Evolutionary conservation across 192 early-diverging fungal genomes (phyloP).

Genomic region (Mortierella claussenii): DNA sequence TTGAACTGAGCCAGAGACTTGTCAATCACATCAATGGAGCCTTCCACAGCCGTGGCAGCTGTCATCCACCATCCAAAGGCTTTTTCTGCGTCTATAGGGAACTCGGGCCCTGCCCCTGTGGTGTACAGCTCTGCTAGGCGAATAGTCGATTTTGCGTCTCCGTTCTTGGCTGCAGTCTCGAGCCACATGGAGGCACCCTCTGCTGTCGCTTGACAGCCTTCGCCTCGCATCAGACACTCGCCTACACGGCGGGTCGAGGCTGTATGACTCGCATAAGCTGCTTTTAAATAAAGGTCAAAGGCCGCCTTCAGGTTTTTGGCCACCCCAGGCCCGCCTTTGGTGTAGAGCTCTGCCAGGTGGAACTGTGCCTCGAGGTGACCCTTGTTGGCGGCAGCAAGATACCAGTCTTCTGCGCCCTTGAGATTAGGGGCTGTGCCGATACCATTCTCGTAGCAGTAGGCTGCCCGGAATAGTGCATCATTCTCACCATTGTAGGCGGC

Average conservation of each 20-base stretch:
- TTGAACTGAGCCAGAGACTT: constrained; percentile 70
- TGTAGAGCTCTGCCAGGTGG: constrained; percentile 63
- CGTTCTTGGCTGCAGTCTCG: constrained; percentile 49
- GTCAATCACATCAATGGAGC: constrained; percentile 50
- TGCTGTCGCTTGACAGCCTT: constrained; percentile 50
- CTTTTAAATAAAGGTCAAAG: constrained; percentile 69
- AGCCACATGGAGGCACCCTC: constrained; percentile 53
- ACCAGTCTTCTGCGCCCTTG: constrained; percentile 69
- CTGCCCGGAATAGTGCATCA: constrained; percentile 74
- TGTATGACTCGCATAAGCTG: constrained; percentile 66
- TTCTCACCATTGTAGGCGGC: constrained; percentile 69
- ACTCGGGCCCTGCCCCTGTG: constrained; percentile 28
- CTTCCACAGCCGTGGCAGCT: constrained; percentile 40
- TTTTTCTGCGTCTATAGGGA: constrained; percentile 40
- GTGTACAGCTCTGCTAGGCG: constrained; percentile 45
- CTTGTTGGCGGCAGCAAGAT: constrained; percentile 67
- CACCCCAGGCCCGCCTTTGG: constrained; percentile 67
- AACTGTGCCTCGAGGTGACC: constrained; percentile 68
- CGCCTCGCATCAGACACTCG: constrained; percentile 48
- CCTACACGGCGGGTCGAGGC: constrained; percentile 42
- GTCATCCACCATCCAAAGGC: constrained; percentile 57
- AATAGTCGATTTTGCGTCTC: constrained; percentile 49
- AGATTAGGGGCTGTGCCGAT: constrained; percentile 59
- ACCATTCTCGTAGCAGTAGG: constrained; percentile 75
- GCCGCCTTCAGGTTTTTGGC: constrained; percentile 63